Percentiles rank a stretch among this genome's conserved stretches.
phyloP scores from a whole-genome alignment of 805 yeast genomes.

The Lachancea lanzarotensis region DNA sequence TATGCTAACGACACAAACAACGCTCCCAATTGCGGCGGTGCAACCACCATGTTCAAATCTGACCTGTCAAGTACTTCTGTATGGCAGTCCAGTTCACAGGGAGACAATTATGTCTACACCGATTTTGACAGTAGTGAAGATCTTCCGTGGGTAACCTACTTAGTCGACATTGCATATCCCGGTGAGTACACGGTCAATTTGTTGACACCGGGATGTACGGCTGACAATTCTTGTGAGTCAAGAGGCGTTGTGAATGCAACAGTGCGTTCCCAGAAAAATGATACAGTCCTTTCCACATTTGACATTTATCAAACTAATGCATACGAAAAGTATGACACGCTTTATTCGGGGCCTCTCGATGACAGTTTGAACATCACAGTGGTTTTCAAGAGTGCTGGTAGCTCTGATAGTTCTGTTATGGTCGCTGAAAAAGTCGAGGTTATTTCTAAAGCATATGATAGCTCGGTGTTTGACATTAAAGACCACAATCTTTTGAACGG shows the following conservation, averaged over 20 bases:
- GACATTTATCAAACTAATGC: slow-evolving; percentile 74
- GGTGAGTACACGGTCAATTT: slow-evolving; percentile 70
- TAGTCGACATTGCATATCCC: slow-evolving; percentile 61
- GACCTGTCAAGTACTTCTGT: slow-evolving; percentile 26
- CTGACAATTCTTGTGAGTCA: slow-evolving; percentile 56
- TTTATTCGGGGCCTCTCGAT: slow-evolving; percentile 64
- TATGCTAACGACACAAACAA: slow-evolving; percentile 75
- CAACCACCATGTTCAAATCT: slow-evolving; percentile 24
- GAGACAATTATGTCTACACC: slow-evolving; percentile 24
- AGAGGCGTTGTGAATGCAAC: slow-evolving; percentile 81
- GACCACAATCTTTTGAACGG: slow-evolving; percentile 48
- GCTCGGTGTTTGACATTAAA: slow-evolving; percentile 8
- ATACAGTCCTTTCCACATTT: slow-evolving; percentile 34
- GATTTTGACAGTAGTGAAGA: slow-evolving; percentile 32
- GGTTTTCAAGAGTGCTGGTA: slow-evolving; percentile 30
- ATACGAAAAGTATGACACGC: slow-evolving; percentile 69
- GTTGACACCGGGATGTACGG: slow-evolving; percentile 81
- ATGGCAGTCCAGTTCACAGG: slow-evolving; percentile 25
- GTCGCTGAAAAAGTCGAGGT: slow-evolving; percentile 68
- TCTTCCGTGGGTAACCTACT: slow-evolving; percentile 40
- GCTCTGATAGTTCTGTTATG: slow-evolving; percentile 38
- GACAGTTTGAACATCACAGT: slow-evolving; percentile 43
- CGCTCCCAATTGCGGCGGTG: slow-evolving; percentile 49
- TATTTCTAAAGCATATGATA: slow-evolving; percentile 42
- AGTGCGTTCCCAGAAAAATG: slow-evolving; percentile 36